Percentiles rank a stretch among this genome's conserved stretches.
phyloP scores from a whole-genome alignment of 2,329 filamentous ascomycete species.

The Colletotrichum liaoningense region DNA sequence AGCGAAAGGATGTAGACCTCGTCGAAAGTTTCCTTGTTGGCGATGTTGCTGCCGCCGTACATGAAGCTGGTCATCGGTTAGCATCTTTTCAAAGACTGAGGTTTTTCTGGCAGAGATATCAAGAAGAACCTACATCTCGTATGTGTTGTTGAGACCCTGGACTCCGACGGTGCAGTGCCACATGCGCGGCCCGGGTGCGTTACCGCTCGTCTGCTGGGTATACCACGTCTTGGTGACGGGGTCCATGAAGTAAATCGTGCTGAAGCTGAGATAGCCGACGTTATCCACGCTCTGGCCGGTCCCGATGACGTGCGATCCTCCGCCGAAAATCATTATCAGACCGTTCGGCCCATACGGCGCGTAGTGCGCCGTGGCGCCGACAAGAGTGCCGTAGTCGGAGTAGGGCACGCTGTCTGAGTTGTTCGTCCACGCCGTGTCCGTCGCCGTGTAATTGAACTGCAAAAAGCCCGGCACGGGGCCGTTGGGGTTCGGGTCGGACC shows the following conservation, averaged over 20 bases:
- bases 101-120: background rate
- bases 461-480: conserved; percentile 24
- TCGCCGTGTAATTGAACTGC: conserved; percentile 31
- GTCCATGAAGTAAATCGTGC: conserved; percentile 33
- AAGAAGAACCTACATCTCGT: conserved; percentile 34
- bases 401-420: conserved; percentile 18
- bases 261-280: conserved; percentile 28
- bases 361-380: conserved; percentile 27
- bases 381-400: conserved; percentile 25
- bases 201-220: conserved; percentile 33
- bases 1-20: conserved; percentile 36
- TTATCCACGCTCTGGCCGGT: background rate
- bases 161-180: conserved; percentile 33
- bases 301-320: conserved; percentile 9
- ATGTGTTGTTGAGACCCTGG: conserved; percentile 29
- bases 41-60: conserved; percentile 32
- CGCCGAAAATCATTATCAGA: conserved; percentile 32
- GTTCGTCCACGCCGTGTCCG: conserved; percentile 27
- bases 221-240: conserved; percentile 34
- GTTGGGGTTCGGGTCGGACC: conserved; percentile 12
- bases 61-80: conserved; percentile 28
- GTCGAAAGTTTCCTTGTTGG: conserved; percentile 1
- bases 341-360: conserved; percentile 35
- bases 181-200: conserved; percentile 23
- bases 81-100: background rate